Conservation (phyloP, 192 early-diverging fungal species). For the Borealophlyctis nickersoniae region DNA sequence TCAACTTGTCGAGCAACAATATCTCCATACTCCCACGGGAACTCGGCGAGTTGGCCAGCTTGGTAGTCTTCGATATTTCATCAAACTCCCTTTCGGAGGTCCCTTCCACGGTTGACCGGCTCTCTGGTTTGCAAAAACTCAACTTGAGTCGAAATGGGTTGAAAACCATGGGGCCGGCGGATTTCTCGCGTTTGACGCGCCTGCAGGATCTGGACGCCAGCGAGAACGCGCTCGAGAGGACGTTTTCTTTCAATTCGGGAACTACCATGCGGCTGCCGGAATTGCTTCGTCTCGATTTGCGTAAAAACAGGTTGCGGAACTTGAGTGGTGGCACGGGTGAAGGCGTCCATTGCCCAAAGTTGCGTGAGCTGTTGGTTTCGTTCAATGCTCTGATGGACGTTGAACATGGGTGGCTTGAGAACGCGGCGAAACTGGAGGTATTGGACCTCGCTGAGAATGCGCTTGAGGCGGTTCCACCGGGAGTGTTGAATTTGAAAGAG, state of each 20-base stretch:
- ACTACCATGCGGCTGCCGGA: conserved; percentile 1
- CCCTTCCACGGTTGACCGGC: neutral
- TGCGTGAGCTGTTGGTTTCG: conserved; percentile 17
- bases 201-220: conserved; percentile 24
- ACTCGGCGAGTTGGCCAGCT: conserved; percentile 6
- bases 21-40: conserved; percentile 15
- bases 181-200: conserved; percentile 1
- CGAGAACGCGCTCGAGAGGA: conserved; percentile 34
- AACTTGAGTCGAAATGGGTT: conserved; percentile 31
- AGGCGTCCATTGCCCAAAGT: conserved; percentile 9
- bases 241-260: conserved; percentile 15
- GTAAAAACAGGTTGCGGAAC: conserved; percentile 7
- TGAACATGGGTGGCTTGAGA: conserved; percentile 12
- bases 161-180: neutral
- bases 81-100: conserved; percentile 15
- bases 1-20: conserved; percentile 35
- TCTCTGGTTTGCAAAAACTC: conserved; percentile 19
- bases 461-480: conserved; percentile 24
- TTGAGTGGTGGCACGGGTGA: neutral
- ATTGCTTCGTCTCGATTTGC: conserved; percentile 17
- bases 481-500: conserved; percentile 30
- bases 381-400: conserved; percentile 20
- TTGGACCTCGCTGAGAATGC: conserved; percentile 46
- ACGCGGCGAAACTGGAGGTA: conserved; percentile 24
- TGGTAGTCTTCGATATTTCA: conserved; percentile 26